These are phyloP conservation scores for Penicillium silybi DNA, from an alignment of 495 filamentous ascomycete species.

Conservation along the genomic window DNA sequence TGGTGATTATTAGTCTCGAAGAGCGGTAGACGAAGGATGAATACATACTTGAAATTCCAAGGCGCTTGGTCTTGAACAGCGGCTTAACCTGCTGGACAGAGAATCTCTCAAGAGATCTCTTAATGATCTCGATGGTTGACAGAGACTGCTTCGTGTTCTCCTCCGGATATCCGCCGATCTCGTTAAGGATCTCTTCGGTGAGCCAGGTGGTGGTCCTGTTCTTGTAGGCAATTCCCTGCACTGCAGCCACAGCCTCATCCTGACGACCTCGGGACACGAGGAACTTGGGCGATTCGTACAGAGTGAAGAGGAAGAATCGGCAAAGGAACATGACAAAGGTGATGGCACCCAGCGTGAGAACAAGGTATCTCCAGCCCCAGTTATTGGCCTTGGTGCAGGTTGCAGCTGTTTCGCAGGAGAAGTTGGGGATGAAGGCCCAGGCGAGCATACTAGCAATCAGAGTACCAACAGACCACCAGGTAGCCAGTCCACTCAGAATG, in stretches of 20 bases:
- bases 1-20: background rate
- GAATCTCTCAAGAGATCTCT: conserved; percentile 44
- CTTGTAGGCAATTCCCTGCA: conserved; percentile 51
- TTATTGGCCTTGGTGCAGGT: conserved; percentile 54
- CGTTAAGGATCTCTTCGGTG: conserved; percentile 43
- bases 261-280: conserved; percentile 63
- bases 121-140: conserved; percentile 38
- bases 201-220: conserved; percentile 46
- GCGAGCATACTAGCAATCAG: conserved; percentile 45
- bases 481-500: conserved; percentile 46
- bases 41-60: conserved; percentile 36
- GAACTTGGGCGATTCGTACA: conserved; percentile 70
- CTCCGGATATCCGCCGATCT: conserved; percentile 40
- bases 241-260: conserved; percentile 58
- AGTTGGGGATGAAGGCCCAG: conserved; percentile 50
- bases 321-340: conserved; percentile 59
- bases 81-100: conserved; percentile 44
- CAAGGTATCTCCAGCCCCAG: conserved; percentile 73
- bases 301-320: conserved; percentile 51
- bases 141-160: conserved; percentile 26
- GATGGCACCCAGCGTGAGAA: conserved; percentile 60
- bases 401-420: conserved; percentile 22
- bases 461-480: conserved; percentile 53
- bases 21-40: background rate
- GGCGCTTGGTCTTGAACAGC: conserved; percentile 42